phyloP scores from a whole-genome alignment of 1,139 yeast species.

The Barnettozyma hawaiiensis region DNA sequence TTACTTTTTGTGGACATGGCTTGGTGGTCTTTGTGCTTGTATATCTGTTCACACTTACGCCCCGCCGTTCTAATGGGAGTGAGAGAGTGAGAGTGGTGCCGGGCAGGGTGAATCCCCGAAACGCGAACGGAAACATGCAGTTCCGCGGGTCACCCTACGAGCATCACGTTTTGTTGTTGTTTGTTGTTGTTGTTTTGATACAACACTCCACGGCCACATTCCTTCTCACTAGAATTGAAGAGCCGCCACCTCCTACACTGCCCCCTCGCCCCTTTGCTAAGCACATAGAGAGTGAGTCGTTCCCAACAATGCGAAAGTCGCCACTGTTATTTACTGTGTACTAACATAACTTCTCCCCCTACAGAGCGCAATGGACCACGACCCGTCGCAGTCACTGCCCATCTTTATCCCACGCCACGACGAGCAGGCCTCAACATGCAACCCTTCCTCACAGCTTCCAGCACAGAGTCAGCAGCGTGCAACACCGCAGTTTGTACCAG shows the following conservation, averaged over 20 bases:
- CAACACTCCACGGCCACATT: background rate
- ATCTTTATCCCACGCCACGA: constrained; percentile 26
- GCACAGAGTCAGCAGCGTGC: constrained; percentile 3
- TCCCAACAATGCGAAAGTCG: background rate
- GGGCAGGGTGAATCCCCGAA: no score
- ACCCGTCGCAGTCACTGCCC: constrained; percentile 19
- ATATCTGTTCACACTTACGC: no score
- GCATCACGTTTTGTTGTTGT: constrained; percentile 5
- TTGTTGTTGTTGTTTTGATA: constrained; percentile 2
- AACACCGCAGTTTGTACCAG: constrained; percentile 15
- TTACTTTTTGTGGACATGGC: constrained; percentile 69
- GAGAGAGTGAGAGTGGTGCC: background rate
- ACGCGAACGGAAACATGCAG: no score
- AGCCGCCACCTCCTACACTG: background rate
- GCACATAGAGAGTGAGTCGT: background rate
- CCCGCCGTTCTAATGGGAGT: no score
- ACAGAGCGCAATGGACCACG: constrained; percentile 9
- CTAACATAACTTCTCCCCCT: background rate
- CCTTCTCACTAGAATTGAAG: background rate
- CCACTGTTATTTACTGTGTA: background rate
- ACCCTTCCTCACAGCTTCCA: background rate
- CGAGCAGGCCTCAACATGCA: constrained; percentile 3
- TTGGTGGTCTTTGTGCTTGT: background rate
- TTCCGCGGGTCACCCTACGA: constrained; percentile 3
- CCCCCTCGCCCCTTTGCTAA: background rate